Evolutionary conservation across 495 filamentous ascomycete genomes (phyloP).

Genomic region (Penicillium riverlandense): DNA sequence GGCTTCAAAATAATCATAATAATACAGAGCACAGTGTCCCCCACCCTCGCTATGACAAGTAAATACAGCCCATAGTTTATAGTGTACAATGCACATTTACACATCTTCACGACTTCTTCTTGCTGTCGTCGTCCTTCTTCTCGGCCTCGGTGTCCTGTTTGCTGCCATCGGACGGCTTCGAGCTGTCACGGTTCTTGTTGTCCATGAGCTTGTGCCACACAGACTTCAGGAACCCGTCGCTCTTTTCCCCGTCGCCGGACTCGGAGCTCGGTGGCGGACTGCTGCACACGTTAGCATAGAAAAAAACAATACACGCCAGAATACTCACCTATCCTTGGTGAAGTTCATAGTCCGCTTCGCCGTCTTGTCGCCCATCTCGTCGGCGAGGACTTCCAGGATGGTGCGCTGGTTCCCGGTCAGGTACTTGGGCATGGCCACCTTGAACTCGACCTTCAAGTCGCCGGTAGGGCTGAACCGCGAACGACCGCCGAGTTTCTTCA

Average conservation of each 20-base stretch:
- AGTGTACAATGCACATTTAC: constrained; percentile 18
- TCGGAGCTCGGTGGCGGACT: constrained; percentile 10
- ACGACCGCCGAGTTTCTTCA: constrained; percentile 66
- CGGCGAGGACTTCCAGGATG: constrained; percentile 88
- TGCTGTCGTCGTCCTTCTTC: constrained; percentile 45
- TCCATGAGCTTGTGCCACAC: constrained; percentile 85
- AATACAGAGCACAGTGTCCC: constrained; percentile 24
- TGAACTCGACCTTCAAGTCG: constrained; percentile 90
- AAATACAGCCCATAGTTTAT: constrained; percentile 24
- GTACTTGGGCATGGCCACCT: constrained; percentile 90
- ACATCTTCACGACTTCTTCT: constrained; percentile 5
- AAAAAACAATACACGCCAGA: neutral
- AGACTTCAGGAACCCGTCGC: constrained; percentile 80
- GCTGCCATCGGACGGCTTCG: constrained; percentile 18
- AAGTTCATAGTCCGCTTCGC: constrained; percentile 89
- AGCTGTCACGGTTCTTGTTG: constrained; percentile 47
- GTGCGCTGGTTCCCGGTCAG: constrained; percentile 82
- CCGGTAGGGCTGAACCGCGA: constrained; percentile 49
- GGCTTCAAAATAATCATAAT: constrained; percentile 18
- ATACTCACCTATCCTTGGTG: constrained; percentile 39
- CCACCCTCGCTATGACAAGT: constrained; percentile 40
- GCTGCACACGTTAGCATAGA: neutral
- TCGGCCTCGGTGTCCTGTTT: constrained; percentile 33
- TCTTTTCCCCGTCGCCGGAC: constrained; percentile 47
- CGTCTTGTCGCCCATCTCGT: constrained; percentile 85